A percentile compares a stretch with the other conserved stretches of the same genome.
phyloP scores from a whole-genome alignment of 2,329 filamentous ascomycete genomes.

The Neofusicoccum kwambonambiense region DNA sequence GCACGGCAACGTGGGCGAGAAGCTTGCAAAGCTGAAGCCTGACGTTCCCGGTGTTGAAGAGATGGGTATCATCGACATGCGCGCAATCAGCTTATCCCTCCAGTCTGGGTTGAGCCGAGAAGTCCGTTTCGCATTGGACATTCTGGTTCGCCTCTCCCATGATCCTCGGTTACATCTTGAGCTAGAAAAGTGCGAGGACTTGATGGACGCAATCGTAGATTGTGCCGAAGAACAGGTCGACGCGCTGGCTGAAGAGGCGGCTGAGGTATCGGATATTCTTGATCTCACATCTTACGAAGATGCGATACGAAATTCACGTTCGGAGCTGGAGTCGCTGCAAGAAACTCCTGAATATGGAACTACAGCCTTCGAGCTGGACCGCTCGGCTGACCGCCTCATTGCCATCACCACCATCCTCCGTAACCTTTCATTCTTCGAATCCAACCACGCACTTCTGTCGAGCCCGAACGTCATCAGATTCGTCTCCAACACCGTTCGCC shows the following conservation, averaged over 20 bases:
- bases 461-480: slow-evolving; percentile 79
- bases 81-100: slow-evolving; percentile 82
- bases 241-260: slow-evolving; percentile 76
- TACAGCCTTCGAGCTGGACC: slow-evolving; percentile 75
- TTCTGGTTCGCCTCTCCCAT: slow-evolving; percentile 69
- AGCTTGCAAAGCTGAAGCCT: slow-evolving; percentile 68
- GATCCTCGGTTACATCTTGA: slow-evolving; percentile 64
- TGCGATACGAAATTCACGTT: slow-evolving; percentile 72
- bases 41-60: slow-evolving; percentile 73
- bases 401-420: slow-evolving; percentile 90
- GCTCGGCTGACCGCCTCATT: slow-evolving; percentile 81
- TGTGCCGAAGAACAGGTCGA: slow-evolving; percentile 89
- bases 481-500: slow-evolving; percentile 77
- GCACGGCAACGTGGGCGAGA: slow-evolving; percentile 62
- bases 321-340: slow-evolving; percentile 70
- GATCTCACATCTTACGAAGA: slow-evolving; percentile 85
- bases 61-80: slow-evolving; percentile 84
- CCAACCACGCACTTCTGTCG: slow-evolving; percentile 73
- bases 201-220: slow-evolving; percentile 84
- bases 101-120: slow-evolving; percentile 88
- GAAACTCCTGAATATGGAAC: slow-evolving; percentile 74
- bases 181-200: slow-evolving; percentile 76
- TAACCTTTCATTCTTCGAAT: slow-evolving; percentile 83
- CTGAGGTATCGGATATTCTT: slow-evolving; percentile 83
- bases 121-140: slow-evolving; percentile 85